Conservation (phyloP, 345 rosid genomes). For the Aquilaria sinensis region DNA sequence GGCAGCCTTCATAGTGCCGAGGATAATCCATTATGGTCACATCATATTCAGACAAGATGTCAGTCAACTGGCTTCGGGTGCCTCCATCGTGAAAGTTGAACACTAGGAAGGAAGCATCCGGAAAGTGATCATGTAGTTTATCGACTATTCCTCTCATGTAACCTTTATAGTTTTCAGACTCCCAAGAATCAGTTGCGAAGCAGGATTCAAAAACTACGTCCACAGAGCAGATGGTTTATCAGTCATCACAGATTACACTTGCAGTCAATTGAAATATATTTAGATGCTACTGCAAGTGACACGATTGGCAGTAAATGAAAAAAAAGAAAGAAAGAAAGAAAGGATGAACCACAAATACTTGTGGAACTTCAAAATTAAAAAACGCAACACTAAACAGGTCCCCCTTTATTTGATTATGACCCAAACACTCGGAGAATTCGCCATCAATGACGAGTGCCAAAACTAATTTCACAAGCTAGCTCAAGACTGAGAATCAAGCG, state of each 20-base stretch:
- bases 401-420: too few relatives aligned
- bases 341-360: neutral
- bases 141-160: slow-evolving; percentile 60
- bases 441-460: too few relatives aligned
- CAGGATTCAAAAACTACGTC: slow-evolving; percentile 82
- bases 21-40: slow-evolving; percentile 98
- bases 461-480: too few relatives aligned
- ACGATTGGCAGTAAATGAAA: neutral
- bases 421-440: too few relatives aligned
- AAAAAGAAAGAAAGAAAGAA: slow-evolving; percentile 5
- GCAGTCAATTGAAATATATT: slow-evolving; percentile 3
- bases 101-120: slow-evolving; percentile 74
- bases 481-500: too few relatives aligned
- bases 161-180: slow-evolving; percentile 51
- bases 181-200: slow-evolving; percentile 64
- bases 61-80: slow-evolving; percentile 46
- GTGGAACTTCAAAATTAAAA: too few relatives aligned
- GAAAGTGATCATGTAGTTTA: slow-evolving; percentile 66
- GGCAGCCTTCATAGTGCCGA: slow-evolving; percentile 88
- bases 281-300: neutral
- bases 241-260: slow-evolving; percentile 1
- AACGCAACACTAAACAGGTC: too few relatives aligned
- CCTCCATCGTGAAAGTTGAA: slow-evolving; percentile 88
- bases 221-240: slow-evolving; percentile 14
- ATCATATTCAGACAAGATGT: slow-evolving; percentile 58